Conservation (phyloP, 345 rosid genomes). For the Cardiospermum halicacabum region DNA sequence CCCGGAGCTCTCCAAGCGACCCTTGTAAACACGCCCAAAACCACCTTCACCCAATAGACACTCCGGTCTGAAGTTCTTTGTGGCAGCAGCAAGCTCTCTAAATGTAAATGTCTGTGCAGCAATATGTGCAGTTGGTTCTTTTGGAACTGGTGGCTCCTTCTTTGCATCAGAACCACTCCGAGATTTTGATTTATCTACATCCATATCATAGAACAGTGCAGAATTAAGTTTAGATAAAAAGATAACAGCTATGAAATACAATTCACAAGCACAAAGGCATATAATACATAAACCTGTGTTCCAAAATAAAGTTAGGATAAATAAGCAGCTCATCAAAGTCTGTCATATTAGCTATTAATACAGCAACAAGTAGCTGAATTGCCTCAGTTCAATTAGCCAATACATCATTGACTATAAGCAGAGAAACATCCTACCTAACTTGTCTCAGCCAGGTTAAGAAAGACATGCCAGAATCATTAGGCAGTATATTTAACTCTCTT, state of each 20-base stretch:
- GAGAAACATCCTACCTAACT: background rate
- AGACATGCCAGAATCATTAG: slow-evolving; percentile 7
- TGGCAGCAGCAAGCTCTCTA: slow-evolving; percentile 82
- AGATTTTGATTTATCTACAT: slow-evolving; percentile 73
- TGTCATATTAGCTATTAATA: background rate
- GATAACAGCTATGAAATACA: background rate
- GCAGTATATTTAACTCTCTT: slow-evolving; percentile 6
- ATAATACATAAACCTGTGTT: background rate
- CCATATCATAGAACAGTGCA: slow-evolving; percentile 7
- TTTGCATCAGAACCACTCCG: slow-evolving; percentile 56
- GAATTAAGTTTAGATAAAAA: background rate
- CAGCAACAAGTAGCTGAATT: background rate
- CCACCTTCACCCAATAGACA: slow-evolving; percentile 94
- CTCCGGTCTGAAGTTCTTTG: slow-evolving; percentile 77
- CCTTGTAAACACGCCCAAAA: slow-evolving; percentile 92
- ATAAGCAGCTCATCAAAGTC: background rate
- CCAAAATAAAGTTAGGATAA: background rate
- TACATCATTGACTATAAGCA: slow-evolving; percentile 1
- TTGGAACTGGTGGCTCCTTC: slow-evolving; percentile 64
- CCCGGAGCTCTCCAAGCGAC: slow-evolving; percentile 83
- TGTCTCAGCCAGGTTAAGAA: slow-evolving; percentile 5
- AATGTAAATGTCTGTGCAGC: slow-evolving; percentile 95
- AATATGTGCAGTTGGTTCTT: slow-evolving; percentile 66
- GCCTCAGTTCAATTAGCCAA: background rate
- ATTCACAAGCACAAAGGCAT: background rate